Conservation (phyloP, 78 protist genomes). For the Chrysochromulina tobinii region DNA sequence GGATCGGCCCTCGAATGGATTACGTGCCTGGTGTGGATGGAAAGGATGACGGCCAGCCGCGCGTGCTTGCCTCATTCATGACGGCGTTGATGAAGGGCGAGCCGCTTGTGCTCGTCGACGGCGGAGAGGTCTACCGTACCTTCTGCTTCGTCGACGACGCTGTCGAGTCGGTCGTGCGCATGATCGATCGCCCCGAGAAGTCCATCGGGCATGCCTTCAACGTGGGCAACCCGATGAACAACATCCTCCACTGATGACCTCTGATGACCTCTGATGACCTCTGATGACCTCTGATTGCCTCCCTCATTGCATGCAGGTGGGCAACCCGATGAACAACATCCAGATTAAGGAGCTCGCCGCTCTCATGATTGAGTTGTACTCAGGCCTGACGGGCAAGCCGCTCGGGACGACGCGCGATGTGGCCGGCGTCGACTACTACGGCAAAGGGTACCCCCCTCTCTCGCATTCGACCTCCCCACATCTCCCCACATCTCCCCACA, state of each 20-base stretch:
- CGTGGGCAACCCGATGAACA: slow-evolving; percentile 11
- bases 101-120: neutral
- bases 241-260: neutral
- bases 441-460: neutral
- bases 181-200: neutral
- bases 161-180: neutral
- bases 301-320: neutral
- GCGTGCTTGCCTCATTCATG: slow-evolving; percentile 14
- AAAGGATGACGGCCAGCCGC: slow-evolving; percentile 12
- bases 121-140: neutral
- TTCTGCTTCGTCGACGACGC: neutral
- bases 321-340: slow-evolving; percentile 20
- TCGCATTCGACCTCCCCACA: too few species aligned
- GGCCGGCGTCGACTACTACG: neutral
- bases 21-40: neutral
- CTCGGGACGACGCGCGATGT: neutral
- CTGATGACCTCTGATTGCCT: neutral
- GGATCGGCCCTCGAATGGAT: too few species aligned
- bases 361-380: neutral
- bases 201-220: neutral
- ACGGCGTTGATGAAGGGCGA: slow-evolving; percentile 12
- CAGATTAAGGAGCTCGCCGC: neutral
- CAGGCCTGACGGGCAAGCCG: neutral
- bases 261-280: too few species aligned
- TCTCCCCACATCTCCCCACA: too few species aligned